Base-by-base conservation (phyloP, 176 grass and related monocot species). In the Coix lacrymajobi region DNA sequence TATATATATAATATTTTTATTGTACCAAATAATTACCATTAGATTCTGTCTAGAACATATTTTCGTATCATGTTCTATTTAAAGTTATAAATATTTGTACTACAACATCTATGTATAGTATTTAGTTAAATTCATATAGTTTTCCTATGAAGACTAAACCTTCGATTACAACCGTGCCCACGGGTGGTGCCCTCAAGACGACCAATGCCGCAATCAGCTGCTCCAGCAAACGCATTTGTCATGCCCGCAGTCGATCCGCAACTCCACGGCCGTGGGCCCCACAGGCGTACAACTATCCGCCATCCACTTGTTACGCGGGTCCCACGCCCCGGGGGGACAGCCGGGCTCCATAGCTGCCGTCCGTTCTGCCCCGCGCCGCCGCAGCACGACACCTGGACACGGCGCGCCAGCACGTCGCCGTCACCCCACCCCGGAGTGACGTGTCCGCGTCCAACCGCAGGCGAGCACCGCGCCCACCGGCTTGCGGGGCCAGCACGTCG, bases 291-390 rank as follows among this genome's bases (percentile, higher is more conserved):
- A 51, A 31, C 83, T 51, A 65, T n/a, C 44, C 8, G 28, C 46
- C 83, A 32, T 79, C 79, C 83, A 86, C 84, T 86, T 86, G 67
- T 78, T 6, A 1, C 3, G 4, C 5, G 40, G 30, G 54, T 2
- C 3, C 25, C 72, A 61, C 14, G 6, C 12, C 12, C 31, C 16
- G 29, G 31, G 20, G 20, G 46, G 58, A 79, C 73, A 60, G 46
- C 4, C 17, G 15, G 38, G 37, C 73, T 15, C 67, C 73, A 86
- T 86, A 66, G 4, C 11, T 4, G 73, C 79, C 79, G 73, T 74
- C 74, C 79, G 48, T 68, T 73, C 72, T 3, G 25, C 7, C 19
- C 20, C 31, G 12, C 72, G 32, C 5, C 51, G 8, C 30, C 29
- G 0, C 39, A 4, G 12, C 31, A 0, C 43, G 66, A 82, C 88